phyloP scores from a whole-genome alignment of 140 eudicot genomes.

The Anethum foeniculum region DNA sequence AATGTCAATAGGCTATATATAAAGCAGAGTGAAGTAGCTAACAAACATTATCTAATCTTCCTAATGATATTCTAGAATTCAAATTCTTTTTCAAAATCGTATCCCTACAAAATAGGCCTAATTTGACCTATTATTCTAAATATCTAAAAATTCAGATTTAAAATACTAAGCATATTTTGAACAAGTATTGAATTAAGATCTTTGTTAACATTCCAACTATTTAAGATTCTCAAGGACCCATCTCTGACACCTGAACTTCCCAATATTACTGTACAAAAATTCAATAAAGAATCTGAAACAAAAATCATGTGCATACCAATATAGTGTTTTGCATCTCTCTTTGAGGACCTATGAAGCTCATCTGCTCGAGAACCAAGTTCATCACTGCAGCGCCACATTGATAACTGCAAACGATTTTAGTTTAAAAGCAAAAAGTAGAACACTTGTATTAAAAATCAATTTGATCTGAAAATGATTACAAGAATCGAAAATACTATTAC shows the following conservation, averaged over 20 bases:
- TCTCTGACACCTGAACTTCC: background rate
- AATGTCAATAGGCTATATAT: no score
- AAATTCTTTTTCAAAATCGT: no score
- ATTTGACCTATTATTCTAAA: no score
- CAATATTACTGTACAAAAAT: background rate
- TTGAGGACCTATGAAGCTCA: slow-evolving; percentile 51
- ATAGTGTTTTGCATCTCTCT: slow-evolving; percentile 68
- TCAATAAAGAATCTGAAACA: background rate
- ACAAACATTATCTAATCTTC: no score
- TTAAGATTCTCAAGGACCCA: background rate
- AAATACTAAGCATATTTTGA: no score
- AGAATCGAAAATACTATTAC: slow-evolving; percentile 17
- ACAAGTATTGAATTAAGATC: background rate
- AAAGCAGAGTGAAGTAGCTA: no score
- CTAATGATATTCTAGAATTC: no score
- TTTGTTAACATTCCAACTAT: background rate
- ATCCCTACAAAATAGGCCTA: no score
- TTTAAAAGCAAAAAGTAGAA: background rate
- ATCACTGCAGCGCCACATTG: slow-evolving; percentile 90
- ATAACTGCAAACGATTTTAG: slow-evolving; percentile 40
- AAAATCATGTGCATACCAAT: slow-evolving; percentile 40
- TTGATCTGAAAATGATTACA: background rate
- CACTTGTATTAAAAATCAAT: background rate
- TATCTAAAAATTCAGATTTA: no score
- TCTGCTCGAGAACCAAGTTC: slow-evolving; percentile 69